Evolutionary conservation across 2,329 filamentous ascomycete genomes (phyloP).

Genomic region (Zymoseptoria passerinii): DNA sequence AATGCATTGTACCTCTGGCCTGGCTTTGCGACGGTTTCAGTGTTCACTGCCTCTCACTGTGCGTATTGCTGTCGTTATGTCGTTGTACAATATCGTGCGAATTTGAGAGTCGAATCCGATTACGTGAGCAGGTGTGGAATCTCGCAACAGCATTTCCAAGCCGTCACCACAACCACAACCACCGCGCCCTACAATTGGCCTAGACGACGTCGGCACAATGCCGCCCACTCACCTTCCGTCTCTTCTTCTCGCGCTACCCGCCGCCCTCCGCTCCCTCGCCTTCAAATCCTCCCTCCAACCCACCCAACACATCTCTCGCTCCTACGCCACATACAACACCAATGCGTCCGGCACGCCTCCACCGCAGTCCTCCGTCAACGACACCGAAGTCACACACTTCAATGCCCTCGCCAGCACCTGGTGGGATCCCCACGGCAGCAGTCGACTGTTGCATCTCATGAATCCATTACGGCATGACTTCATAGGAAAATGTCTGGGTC

Average conservation of each 20-base stretch:
- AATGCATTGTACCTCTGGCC: no score
- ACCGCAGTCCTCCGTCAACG: constrained; percentile 61
- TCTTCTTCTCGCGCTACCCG: background rate
- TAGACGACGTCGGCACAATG: background rate
- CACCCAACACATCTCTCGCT: background rate
- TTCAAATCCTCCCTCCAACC: background rate
- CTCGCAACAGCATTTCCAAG: background rate
- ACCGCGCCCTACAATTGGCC: no score
- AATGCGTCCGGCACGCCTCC: constrained; percentile 6
- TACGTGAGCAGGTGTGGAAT: background rate
- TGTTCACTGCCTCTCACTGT: no score
- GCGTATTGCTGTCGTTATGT: no score
- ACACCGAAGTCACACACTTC: constrained; percentile 88
- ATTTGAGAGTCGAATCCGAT: background rate
- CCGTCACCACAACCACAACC: background rate
- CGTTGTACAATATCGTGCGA: background rate
- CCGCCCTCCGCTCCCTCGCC: background rate
- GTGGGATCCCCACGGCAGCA: constrained; percentile 95
- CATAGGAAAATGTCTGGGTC: constrained; percentile 58
- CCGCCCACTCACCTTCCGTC: background rate
- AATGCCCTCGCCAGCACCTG: constrained; percentile 84
- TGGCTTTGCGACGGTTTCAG: no score
- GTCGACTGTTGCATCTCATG: constrained; percentile 90
- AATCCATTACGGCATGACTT: constrained; percentile 94
- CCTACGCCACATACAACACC: constrained; percentile 18